phyloP scores from a whole-genome alignment of 179 eudicot species.

The Actinidia arguta region DNA sequence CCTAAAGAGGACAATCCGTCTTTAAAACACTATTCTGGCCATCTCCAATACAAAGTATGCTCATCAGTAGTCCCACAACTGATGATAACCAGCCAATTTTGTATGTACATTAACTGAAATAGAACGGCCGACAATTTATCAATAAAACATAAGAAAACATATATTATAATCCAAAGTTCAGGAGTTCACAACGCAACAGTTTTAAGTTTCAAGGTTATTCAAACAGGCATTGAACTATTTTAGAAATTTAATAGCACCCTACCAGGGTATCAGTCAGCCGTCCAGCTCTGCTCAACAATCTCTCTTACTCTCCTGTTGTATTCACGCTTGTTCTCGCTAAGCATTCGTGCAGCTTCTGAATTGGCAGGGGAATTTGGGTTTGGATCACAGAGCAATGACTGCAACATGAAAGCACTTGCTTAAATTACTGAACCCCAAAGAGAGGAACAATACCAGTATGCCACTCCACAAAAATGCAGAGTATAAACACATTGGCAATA shows the following conservation, averaged over 20 bases:
- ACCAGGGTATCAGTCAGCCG: conserved; percentile 56
- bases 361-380: conserved; percentile 83
- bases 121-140: background rate
- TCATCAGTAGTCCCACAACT: no score
- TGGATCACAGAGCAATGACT: conserved; percentile 80
- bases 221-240: conserved; percentile 20
- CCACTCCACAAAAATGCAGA: no score
- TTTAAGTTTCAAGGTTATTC: conserved; percentile 15
- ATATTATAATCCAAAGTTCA: conserved; percentile 23
- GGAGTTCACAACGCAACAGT: conserved; percentile 32
- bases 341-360: conserved; percentile 78
- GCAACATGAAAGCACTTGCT: conserved; percentile 11
- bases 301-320: conserved; percentile 77
- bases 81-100: no score
- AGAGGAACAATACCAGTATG: background rate
- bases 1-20: no score
- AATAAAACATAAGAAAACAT: conserved; percentile 18
- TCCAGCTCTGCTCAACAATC: conserved; percentile 86
- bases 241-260: conserved; percentile 7
- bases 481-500: no score
- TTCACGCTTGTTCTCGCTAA: conserved; percentile 78
- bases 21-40: no score
- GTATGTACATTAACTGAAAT: no score
- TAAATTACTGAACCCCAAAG: background rate
- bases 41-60: no score